Conservation (phyloP, 1,284 basidiomycete genomes). For the Leccinum subrobustum region DNA sequence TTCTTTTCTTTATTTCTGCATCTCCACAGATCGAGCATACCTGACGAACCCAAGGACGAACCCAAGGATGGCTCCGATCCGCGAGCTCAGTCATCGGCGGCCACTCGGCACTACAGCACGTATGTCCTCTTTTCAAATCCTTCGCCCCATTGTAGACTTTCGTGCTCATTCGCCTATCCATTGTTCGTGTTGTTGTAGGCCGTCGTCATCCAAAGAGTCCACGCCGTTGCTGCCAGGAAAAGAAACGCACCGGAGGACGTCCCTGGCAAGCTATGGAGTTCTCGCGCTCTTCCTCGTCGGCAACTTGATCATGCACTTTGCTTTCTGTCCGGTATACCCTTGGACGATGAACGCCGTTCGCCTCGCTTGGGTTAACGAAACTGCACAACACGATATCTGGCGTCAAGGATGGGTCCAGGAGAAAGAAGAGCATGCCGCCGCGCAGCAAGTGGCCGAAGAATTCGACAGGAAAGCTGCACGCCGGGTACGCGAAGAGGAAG, state of each 20-base stretch:
- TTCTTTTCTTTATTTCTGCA: neutral
- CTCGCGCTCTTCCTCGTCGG: neutral
- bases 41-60: neutral
- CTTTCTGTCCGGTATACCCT: neutral
- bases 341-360: neutral
- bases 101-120: neutral
- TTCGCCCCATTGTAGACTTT: neutral
- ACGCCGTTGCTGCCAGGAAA: neutral
- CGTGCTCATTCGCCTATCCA: neutral
- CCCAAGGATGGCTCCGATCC: neutral
- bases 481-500: slow-evolving; percentile 6
- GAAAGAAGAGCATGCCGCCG: slow-evolving; percentile 1
- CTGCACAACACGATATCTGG: neutral
- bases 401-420: slow-evolving; percentile 1
- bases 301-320: neutral
- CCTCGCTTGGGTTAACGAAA: neutral
- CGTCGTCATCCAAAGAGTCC: neutral
- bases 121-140: neutral
- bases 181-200: neutral
- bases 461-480: slow-evolving; percentile 2
- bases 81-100: neutral
- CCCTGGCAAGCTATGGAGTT: neutral
- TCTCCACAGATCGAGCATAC: neutral
- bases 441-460: neutral
- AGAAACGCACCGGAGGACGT: neutral